Percentiles rank a stretch among this genome's conserved stretches.
phyloP scores from a whole-genome alignment of 768 basidiomycete species.

The Lactarius pseudohatsudake region DNA sequence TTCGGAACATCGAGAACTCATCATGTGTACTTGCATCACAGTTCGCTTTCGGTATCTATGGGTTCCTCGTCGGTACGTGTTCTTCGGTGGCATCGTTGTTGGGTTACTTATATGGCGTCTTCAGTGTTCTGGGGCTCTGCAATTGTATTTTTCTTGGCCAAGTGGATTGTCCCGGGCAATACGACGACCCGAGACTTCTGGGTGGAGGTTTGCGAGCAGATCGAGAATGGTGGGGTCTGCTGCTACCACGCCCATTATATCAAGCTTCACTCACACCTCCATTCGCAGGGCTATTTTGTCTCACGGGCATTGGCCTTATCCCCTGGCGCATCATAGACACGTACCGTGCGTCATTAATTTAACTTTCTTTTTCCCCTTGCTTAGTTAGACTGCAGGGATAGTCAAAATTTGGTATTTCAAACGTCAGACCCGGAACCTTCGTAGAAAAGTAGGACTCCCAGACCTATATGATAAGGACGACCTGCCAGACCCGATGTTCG shows the following conservation, averaged over 20 bases:
- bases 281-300: conserved; percentile 64
- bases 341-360: conserved; percentile 48
- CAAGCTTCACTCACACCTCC: conserved; percentile 1
- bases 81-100: neutral
- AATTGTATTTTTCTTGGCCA: conserved; percentile 69
- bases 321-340: conserved; percentile 76
- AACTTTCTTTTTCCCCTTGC: neutral
- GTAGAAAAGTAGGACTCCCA: conserved; percentile 63
- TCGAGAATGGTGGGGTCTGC: conserved; percentile 59
- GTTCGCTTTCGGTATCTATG: conserved; percentile 71
- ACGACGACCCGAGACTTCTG: conserved; percentile 71
- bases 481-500: conserved; percentile 73
- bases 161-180: conserved; percentile 71
- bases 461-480: conserved; percentile 74
- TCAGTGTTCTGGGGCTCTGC: conserved; percentile 85
- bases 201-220: conserved; percentile 77
- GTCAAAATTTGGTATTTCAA: conserved; percentile 75
- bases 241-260: neutral
- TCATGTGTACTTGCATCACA: conserved; percentile 29
- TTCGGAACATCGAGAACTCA: neutral
- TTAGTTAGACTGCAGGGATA: conserved; percentile 49
- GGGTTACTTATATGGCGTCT: conserved; percentile 12
- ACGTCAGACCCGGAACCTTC: conserved; percentile 53
- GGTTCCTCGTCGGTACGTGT: conserved; percentile 62
- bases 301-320: conserved; percentile 77